Evolutionary conservation across 2,329 filamentous ascomycete genomes (phyloP).

Genomic region (Ophiostoma pallidulum): DNA sequence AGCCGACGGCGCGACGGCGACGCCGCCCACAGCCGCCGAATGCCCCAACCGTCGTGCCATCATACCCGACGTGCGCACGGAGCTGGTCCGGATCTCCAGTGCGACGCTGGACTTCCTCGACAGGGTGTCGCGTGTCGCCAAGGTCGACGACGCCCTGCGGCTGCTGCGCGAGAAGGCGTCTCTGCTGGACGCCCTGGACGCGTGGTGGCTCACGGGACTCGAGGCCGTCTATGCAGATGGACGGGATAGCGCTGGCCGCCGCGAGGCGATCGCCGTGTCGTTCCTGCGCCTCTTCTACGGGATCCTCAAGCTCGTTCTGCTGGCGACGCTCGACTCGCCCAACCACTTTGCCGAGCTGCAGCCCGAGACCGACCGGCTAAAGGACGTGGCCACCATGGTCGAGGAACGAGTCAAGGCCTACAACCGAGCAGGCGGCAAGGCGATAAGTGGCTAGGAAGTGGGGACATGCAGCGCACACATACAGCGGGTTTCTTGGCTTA

Average conservation of each 20-base stretch:
- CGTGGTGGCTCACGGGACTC: conserved; percentile 25
- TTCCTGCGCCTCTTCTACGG: conserved; percentile 29
- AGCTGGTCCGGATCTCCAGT: conserved; percentile 25
- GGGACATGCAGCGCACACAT: too few species aligned
- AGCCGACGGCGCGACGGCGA: too few species aligned
- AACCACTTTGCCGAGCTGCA: conserved; percentile 21
- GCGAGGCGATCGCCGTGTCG: conserved; percentile 23
- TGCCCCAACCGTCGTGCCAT: conserved; percentile 14
- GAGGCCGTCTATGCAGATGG: conserved; percentile 17
- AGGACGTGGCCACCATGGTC: conserved; percentile 22
- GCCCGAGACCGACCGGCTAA: conserved; percentile 24
- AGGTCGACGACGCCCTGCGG: conserved; percentile 17
- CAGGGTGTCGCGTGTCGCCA: conserved; percentile 21
- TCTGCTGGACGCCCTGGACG: conserved; percentile 25
- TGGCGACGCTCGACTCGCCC: conserved; percentile 25
- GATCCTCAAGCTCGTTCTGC: conserved; percentile 26
- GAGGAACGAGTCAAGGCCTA: conserved; percentile 26
- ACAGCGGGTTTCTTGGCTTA: too few species aligned
- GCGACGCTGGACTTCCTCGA: conserved; percentile 26
- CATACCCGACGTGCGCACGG: conserved; percentile 28
- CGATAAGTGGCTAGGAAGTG: neutral
- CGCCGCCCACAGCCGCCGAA: neutral
- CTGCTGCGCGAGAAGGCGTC: conserved; percentile 24
- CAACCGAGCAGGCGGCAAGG: neutral
- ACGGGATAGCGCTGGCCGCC: neutral